A percentile compares a stretch with the other conserved stretches of the same genome.
These are phyloP conservation scores for Myrica gale DNA, from an alignment of 306 rosid species.

Conservation along the genomic window DNA sequence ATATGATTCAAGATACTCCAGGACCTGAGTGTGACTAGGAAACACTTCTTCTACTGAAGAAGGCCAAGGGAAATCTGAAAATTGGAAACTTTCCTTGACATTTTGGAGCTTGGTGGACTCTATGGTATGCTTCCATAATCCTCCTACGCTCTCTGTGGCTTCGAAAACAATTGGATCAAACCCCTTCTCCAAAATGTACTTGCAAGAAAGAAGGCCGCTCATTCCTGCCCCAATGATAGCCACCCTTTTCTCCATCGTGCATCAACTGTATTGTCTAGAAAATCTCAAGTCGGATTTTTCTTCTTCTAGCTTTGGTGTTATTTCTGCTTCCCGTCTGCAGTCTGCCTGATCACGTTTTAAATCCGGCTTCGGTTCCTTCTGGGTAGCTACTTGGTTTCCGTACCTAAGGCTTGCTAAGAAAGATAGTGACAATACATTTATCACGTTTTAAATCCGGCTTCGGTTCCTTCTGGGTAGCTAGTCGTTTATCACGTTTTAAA, in stretches of 20 bases:
- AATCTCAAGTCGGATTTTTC: too few species aligned
- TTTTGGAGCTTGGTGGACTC: conserved; percentile 54
- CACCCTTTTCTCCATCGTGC: conserved; percentile 35
- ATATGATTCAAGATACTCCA: conserved; percentile 37
- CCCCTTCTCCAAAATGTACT: conserved; percentile 46
- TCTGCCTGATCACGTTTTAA: too few species aligned
- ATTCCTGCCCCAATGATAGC: conserved; percentile 58
- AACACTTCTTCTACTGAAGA: conserved; percentile 39
- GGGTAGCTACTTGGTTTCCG: too few species aligned
- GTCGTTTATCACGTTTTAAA: too few species aligned
- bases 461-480: too few species aligned
- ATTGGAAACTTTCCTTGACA: conserved; percentile 40
- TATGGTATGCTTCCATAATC: conserved; percentile 53
- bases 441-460: too few species aligned
- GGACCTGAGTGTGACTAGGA: conserved; percentile 40
- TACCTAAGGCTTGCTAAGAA: too few species aligned
- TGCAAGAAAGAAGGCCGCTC: conserved; percentile 72
- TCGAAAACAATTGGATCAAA: conserved; percentile 57
- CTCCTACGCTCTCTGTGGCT: conserved; percentile 44
- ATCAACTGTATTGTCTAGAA: too few species aligned
- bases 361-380: too few species aligned
- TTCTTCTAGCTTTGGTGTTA: too few species aligned
- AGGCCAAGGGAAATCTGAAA: conserved; percentile 74
- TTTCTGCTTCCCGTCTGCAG: too few species aligned
- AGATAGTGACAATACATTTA: too few species aligned